Evolutionary conservation across 768 basidiomycete genomes (phyloP), one percentile per base, ranked within the genome.

Genomic region (Suillus hirtellus): DNA sequence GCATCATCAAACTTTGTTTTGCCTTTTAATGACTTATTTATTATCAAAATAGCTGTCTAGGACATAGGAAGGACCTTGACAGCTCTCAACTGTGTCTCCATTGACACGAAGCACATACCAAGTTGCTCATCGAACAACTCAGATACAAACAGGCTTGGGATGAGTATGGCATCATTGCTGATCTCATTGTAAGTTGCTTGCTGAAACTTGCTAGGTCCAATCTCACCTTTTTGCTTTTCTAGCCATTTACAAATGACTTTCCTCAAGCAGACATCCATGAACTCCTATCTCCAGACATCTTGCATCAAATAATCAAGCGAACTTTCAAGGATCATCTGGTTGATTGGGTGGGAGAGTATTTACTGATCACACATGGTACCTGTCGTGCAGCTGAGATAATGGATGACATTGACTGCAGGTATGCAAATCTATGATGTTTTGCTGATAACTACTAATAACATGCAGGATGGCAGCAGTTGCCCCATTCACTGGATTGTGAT

Each of bases 271-370:
- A 44, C 43, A 44, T 44, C 17, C 43, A 44, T 7, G 43, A 44
- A 19, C 43, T 40, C 40, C 40, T 40, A 15, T 40, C 40, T 6
- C 40, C 0, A 0, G 40, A 40, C 15, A 40, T 40, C 15, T 76
- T 83, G 10, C 82, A 85, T 64, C 81, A 83, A 66, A 68, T 84
- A 0, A 76, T 82, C 67, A 79, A 84, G 64, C 82, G 82, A 0
- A 60, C 80, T 1, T 80, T 83, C 73, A 80, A 80, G 59, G 76
- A 81, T 59, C 81, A 82, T 59, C 59, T 80, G 3, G 70, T 76
- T 0, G 70, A 66, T 6, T 83, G 81, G 80, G 43, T 43, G 43
- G 43, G 43, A 8, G 43, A 43, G 6, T 43, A 43, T 43, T 19
- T 43, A 1, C 43, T 8, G 43, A 1, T 43, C 43, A 43, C 19